Evolutionary conservation across 2,329 filamentous ascomycete genomes (phyloP), one percentile per base, ranked within the genome.

Genomic region (Botryotinia calthae): DNA sequence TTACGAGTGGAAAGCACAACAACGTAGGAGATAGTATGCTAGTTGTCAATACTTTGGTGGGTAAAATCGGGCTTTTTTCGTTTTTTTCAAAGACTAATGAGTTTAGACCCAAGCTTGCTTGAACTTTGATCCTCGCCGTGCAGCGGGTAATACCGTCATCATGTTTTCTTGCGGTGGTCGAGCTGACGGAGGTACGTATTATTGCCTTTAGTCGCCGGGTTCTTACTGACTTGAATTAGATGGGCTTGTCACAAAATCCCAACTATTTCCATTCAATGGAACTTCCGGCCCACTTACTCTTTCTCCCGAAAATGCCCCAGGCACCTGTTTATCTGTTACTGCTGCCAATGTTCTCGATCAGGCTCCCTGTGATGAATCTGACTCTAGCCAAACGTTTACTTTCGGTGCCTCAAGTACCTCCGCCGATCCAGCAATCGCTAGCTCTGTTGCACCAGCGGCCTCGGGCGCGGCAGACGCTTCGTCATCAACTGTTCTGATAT

Each of bases 51-150:
- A 86, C 85, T 1, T 79, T 87, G 77, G 82, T 82, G 79, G 76
- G 80, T 75, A 14, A n/a, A 25, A 56, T 25, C 6, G 9, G 31
- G 54, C 6, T 9, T 22, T 67, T n/a, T 22, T 48, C 28, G 42
- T 58, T 8, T 48, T 1, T 66, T 40, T 56, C 68, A 20, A 34
- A 25, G 10, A 62, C 71, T 64, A 25, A 71, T 22, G 22, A 48
- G 1, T 46, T 9, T 5, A 82, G 81, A 89, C 87, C 0, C 83
- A 88, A 74, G 87, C 87, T 40, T 90, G 87, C 78, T 80, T 88
- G 75, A 89, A 87, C 80, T 88, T 88, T 75, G 87, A 90, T 76
- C 83, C 84, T 8, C 83, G 87, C 64, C 83, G 86, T 42, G 79
- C 82, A 0, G 81, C 82, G 3, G 86, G 86, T 18, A 85, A 86